Evolutionary conservation across 2,329 filamentous ascomycete species (phyloP).

Genomic region (Cadophora luteo-olivacea): DNA sequence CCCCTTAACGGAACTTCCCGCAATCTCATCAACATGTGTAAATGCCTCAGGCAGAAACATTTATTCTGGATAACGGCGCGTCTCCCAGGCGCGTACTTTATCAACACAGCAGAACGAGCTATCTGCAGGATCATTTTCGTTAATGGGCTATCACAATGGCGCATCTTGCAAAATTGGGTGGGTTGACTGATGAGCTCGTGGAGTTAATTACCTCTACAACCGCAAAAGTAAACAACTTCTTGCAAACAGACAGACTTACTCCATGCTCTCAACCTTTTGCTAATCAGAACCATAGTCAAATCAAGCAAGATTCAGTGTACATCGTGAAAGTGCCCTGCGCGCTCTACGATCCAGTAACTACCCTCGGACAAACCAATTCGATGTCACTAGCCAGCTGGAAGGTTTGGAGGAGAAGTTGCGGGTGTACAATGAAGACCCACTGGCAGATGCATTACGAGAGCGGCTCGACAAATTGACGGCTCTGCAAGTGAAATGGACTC

Average conservation of each 20-base stretch:
- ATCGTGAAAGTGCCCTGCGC: slow-evolving; percentile 58
- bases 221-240: slow-evolving; percentile 53
- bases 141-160: slow-evolving; percentile 61
- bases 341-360: slow-evolving; percentile 61
- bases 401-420: slow-evolving; percentile 88
- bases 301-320: slow-evolving; percentile 48
- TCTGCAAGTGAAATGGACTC: slow-evolving; percentile 67
- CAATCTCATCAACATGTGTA: background rate
- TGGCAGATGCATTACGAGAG: slow-evolving; percentile 72
- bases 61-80: slow-evolving; percentile 10
- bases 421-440: slow-evolving; percentile 77
- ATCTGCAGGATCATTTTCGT: background rate
- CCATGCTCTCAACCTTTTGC: slow-evolving; percentile 17
- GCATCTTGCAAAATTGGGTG: slow-evolving; percentile 67
- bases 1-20: slow-evolving; percentile 26
- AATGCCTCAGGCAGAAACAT: slow-evolving; percentile 4
- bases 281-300: slow-evolving; percentile 40
- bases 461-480: slow-evolving; percentile 65
- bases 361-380: slow-evolving; percentile 77
- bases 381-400: slow-evolving; percentile 67
- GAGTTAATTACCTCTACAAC: slow-evolving; percentile 64
- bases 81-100: background rate
- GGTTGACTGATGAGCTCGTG: slow-evolving; percentile 75
- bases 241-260: background rate
- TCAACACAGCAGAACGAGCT: background rate